phyloP scores from a whole-genome alignment of 2,329 filamentous ascomycete genomes.

The Escovopsis sp. region DNA sequence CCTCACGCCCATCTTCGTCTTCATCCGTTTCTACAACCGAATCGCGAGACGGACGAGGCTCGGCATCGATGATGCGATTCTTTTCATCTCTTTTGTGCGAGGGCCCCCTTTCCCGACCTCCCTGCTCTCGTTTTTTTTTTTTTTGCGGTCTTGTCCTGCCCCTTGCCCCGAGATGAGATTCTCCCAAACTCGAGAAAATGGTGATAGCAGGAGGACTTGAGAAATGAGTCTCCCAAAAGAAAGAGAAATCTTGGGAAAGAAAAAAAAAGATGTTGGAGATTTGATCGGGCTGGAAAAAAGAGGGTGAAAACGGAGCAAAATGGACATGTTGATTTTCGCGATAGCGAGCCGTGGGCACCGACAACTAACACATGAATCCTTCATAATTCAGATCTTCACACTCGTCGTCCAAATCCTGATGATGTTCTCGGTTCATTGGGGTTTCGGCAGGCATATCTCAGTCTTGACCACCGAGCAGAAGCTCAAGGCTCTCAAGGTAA shows the following conservation, averaged over 20 bases:
- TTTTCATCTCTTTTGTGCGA: conserved; percentile 26
- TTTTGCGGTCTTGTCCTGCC: neutral
- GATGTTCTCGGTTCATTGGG: conserved; percentile 25
- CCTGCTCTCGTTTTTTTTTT: neutral
- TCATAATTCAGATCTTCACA: conserved; percentile 17
- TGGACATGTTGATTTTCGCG: no score
- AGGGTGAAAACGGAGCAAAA: no score
- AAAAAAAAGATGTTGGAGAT: no score
- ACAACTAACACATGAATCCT: no score
- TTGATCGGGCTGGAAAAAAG: no score
- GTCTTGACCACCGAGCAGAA: conserved; percentile 20
- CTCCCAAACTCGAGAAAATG: neutral
- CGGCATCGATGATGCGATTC: conserved; percentile 28
- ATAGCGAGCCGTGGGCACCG: no score
- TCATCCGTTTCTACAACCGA: conserved; percentile 25
- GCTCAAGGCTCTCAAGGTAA: conserved; percentile 22
- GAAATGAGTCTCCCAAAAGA: no score
- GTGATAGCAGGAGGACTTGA: no score
- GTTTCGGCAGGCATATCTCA: conserved; percentile 27
- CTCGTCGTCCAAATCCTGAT: conserved; percentile 23
- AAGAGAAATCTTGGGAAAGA: no score
- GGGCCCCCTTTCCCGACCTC: no score
- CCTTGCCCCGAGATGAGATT: neutral
- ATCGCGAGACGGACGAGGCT: conserved; percentile 21
- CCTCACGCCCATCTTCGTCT: conserved; percentile 26